Base-by-base conservation (phyloP, 2,329 filamentous ascomycete genomes). In the Hypoxylon sp. region DNA sequence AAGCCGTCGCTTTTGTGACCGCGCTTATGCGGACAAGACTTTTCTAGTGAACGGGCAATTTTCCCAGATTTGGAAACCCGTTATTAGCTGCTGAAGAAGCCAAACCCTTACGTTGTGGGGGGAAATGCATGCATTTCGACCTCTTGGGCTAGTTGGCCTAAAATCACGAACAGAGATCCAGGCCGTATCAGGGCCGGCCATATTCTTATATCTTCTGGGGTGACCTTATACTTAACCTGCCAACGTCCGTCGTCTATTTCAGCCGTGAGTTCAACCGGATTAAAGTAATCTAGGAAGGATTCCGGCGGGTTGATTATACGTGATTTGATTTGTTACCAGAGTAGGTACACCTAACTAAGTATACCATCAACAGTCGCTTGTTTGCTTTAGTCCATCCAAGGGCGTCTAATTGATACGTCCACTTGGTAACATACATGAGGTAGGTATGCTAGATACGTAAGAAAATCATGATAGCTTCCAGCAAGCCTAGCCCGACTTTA, bases 181-280 rank as follows among this genome's bases (percentile, higher is more conserved):
- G 39, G n/a, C n/a, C n/a, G n/a, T n/a, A n/a, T n/a, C n/a, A n/a
- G n/a, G n/a, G n/a, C n/a, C n/a, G n/a, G n/a, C n/a, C n/a, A n/a
- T n/a, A n/a, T n/a, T n/a, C n/a, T n/a, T n/a, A n/a, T n/a, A n/a
- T n/a, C n/a, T 50, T 50, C 32, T 37, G n/a, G 32, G 53, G 32
- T 21, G n/a, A n/a, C 37, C 34, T 59, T 54, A 25, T n/a, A 3
- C 37, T 32, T 59, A 48, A 32, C n/a, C 27, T 54, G n/a, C 21
- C 21, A 47, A 41, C 34, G 37, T 48, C 63, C 43, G 39, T 45
- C 51, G 50, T 61, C 29, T 32, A 55, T 64, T 55, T 65, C 50
- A 58, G 39, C 37, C 57, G 32, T 45, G 43, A 30, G 25, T 61
- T 56, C 47, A 61, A 32, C 57, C 57, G 57, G 57, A 16, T 14